Percentiles rank a stretch among this genome's conserved stretches.
These are phyloP conservation scores for Staphylotrichum longicolle DNA, from an alignment of 495 filamentous ascomycete genomes.

Conservation along the genomic window DNA sequence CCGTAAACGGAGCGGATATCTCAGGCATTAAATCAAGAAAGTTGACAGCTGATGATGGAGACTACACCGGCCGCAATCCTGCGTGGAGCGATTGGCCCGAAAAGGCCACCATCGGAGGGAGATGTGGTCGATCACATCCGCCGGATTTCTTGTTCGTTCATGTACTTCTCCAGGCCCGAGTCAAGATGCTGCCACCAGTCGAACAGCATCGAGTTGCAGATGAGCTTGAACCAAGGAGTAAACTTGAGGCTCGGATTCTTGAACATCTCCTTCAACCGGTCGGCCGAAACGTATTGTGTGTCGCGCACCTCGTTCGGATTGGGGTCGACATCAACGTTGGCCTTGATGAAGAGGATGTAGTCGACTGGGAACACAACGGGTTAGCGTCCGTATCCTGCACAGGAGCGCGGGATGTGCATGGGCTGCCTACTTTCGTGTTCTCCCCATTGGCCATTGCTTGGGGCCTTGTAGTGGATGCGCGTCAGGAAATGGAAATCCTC, in stretches of 20 bases:
- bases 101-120: background rate
- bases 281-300: constrained; percentile 75
- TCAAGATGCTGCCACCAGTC: constrained; percentile 97
- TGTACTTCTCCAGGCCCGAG: constrained; percentile 76
- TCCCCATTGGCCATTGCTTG: constrained; percentile 96
- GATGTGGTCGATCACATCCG: constrained; percentile 59
- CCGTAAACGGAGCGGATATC: constrained; percentile 32
- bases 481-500: constrained; percentile 93
- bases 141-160: constrained; percentile 79
- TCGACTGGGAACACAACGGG: constrained; percentile 63
- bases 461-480: constrained; percentile 95
- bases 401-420: background rate
- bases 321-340: constrained; percentile 74
- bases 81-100: background rate
- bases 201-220: constrained; percentile 95
- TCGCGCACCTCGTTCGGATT: constrained; percentile 89
- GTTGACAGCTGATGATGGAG: constrained; percentile 4
- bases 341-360: constrained; percentile 98
- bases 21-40: constrained; percentile 23
- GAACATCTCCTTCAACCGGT: constrained; percentile 84
- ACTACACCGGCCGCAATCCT: background rate
- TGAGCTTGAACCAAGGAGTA: constrained; percentile 99
- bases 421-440: constrained; percentile 90
- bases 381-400: constrained; percentile 11
- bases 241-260: constrained; percentile 74